Evolutionary conservation across 2,329 filamentous ascomycete species (phyloP).

Genomic region (Metarhizium guizhouense): DNA sequence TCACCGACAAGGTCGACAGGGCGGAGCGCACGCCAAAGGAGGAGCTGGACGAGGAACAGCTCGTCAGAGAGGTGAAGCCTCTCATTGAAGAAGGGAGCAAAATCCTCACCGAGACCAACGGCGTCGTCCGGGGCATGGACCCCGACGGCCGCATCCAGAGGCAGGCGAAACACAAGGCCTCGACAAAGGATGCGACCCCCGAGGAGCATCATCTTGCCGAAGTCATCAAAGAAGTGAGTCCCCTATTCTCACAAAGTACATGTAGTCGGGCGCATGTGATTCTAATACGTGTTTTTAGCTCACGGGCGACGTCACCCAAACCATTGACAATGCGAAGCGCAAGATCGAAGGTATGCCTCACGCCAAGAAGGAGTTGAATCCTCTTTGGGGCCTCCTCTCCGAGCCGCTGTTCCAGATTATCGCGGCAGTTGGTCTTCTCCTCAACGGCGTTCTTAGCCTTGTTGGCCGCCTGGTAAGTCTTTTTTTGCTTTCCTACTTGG

Average conservation of each 20-base stretch:
- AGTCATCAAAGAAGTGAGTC: conserved; percentile 60
- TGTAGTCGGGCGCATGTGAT: neutral
- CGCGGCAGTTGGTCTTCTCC: conserved; percentile 73
- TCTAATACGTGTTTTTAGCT: conserved; percentile 33
- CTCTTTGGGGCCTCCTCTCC: conserved; percentile 72
- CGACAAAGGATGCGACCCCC: conserved; percentile 53
- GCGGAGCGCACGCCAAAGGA: conserved; percentile 76
- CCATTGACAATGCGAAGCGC: conserved; percentile 81
- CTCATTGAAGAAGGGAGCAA: conserved; percentile 78
- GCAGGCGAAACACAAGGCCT: conserved; percentile 74
- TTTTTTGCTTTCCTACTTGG: neutral
- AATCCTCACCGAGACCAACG: conserved; percentile 80
- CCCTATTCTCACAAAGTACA: neutral
- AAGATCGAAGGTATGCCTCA: conserved; percentile 87
- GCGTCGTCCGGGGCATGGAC: conserved; percentile 77
- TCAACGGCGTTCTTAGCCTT: conserved; percentile 75
- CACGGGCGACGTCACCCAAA: conserved; percentile 69
- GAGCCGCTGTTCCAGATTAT: conserved; percentile 91
- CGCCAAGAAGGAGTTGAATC: conserved; percentile 90
- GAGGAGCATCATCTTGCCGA: conserved; percentile 84
- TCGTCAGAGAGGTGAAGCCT: conserved; percentile 79
- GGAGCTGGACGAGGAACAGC: conserved; percentile 80
- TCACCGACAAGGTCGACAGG: conserved; percentile 72
- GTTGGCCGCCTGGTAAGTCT: conserved; percentile 60
- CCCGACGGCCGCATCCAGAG: conserved; percentile 79